These are phyloP conservation scores for Physcia stellaris DNA, from an alignment of 495 filamentous ascomycete genomes.

Conservation along the genomic window DNA sequence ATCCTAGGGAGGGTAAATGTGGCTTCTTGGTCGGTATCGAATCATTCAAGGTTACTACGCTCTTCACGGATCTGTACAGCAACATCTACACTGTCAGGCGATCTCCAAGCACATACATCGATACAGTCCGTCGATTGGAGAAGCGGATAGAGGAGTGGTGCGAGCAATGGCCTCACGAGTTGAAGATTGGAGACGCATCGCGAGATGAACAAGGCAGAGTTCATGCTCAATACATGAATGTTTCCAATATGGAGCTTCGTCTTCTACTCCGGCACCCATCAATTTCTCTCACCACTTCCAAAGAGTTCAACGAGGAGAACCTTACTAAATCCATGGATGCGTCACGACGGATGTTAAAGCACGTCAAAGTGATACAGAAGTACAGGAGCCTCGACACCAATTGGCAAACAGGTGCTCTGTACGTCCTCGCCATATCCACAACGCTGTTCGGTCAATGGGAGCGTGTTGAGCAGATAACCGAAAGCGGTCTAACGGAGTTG, in stretches of 20 bases:
- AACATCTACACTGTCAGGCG: conserved; percentile 54
- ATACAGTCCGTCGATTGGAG: conserved; percentile 48
- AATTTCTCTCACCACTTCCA: conserved; percentile 44
- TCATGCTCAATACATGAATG: conserved; percentile 31
- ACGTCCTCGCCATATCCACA: conserved; percentile 60
- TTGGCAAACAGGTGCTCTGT: conserved; percentile 61
- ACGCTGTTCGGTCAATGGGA: conserved; percentile 57
- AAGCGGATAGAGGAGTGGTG: conserved; percentile 40
- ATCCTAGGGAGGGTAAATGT: conserved; percentile 40
- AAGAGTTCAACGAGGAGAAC: conserved; percentile 48
- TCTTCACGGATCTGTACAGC: conserved; percentile 57
- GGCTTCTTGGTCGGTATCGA: conserved; percentile 49
- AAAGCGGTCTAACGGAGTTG: conserved; percentile 38
- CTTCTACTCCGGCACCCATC: conserved; percentile 57
- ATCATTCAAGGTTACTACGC: conserved; percentile 41
- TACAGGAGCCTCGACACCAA: conserved; percentile 62
- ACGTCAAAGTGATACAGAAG: conserved; percentile 42
- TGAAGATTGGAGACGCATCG: conserved; percentile 27
- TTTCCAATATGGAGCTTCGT: conserved; percentile 32
- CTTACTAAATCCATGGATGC: conserved; percentile 54
- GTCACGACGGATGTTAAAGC: conserved; percentile 46
- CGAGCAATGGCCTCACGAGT: conserved; percentile 41
- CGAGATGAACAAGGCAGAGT: conserved; percentile 36
- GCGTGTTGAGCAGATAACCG: conserved; percentile 41
- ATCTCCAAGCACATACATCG: conserved; percentile 43